Evolutionary conservation across 805 yeast species (phyloP).

Genomic region (Isabelozyma rhagii): DNA sequence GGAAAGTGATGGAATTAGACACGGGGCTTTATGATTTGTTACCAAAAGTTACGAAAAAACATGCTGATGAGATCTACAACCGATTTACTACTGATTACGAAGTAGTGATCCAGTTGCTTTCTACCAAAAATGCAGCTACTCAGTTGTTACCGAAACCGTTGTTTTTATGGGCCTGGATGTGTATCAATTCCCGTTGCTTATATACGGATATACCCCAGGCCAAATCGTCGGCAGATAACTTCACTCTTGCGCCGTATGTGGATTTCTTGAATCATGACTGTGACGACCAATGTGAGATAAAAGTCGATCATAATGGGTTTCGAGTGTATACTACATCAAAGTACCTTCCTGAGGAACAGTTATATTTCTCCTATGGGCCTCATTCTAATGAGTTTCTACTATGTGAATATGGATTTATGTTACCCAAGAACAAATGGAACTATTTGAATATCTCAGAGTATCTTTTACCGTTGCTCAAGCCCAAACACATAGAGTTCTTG

Average conservation of each 20-base stretch:
- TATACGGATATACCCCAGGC: constrained; percentile 66
- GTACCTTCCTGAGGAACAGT: constrained; percentile 47
- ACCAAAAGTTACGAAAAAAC: constrained; percentile 42
- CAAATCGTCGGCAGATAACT: constrained; percentile 54
- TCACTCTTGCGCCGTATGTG: constrained; percentile 88
- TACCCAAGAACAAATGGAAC: constrained; percentile 61
- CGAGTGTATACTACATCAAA: constrained; percentile 37
- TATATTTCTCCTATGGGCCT: constrained; percentile 79
- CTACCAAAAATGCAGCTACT: constrained; percentile 5
- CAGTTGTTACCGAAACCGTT: constrained; percentile 13
- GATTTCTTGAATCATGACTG: constrained; percentile 80
- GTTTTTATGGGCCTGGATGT: constrained; percentile 75
- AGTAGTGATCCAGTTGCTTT: constrained; percentile 23
- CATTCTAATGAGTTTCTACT: constrained; percentile 80
- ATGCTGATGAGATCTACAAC: constrained; percentile 37
- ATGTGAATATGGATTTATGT: constrained; percentile 82
- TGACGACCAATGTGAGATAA: constrained; percentile 51
- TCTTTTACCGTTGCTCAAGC: constrained; percentile 32
- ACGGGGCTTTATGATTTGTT: constrained; percentile 32
- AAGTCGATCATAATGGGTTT: constrained; percentile 48
- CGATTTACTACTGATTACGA: constrained; percentile 47
- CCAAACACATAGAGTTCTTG: constrained; percentile 44
- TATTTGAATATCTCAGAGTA: constrained; percentile 58
- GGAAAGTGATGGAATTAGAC: constrained; percentile 43
- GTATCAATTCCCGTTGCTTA: constrained; percentile 88